These are phyloP conservation scores for Gigaspora rosea DNA, from an alignment of 192 early-diverging fungal genomes.

Conservation along the genomic window DNA sequence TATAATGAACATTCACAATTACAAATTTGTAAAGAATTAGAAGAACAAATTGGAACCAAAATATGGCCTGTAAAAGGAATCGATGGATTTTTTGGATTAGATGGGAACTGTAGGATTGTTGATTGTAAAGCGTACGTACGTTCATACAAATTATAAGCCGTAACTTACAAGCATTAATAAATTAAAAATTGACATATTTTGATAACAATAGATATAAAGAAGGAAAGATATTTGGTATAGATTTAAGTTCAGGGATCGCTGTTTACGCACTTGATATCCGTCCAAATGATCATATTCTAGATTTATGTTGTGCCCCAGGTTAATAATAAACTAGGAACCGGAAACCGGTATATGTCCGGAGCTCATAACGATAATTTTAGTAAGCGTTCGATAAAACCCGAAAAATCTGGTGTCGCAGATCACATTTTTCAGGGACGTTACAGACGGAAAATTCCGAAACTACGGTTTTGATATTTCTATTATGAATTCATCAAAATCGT, in stretches of 20 bases:
- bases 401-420: no score
- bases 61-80: conserved; percentile 52
- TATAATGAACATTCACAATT: conserved; percentile 32
- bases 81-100: conserved; percentile 61
- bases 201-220: conserved; percentile 34
- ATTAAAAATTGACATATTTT: background rate
- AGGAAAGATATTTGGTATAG: conserved; percentile 62
- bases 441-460: no score
- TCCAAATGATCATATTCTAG: conserved; percentile 83
- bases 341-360: no score
- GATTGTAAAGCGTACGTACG: conserved; percentile 52
- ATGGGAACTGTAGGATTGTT: conserved; percentile 47
- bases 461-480: no score
- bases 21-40: conserved; percentile 47
- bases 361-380: no score
- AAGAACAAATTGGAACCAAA: conserved; percentile 49
- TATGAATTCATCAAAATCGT: no score
- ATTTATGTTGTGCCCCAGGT: conserved; percentile 84
- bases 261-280: conserved; percentile 73
- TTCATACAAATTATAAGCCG: background rate
- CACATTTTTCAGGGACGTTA: no score
- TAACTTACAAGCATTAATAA: background rate
- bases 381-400: no score
- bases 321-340: background rate
- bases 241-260: conserved; percentile 84